Evolutionary conservation across 2,329 filamentous ascomycete genomes (phyloP).

Genomic region (Colletotrichum shisoi): DNA sequence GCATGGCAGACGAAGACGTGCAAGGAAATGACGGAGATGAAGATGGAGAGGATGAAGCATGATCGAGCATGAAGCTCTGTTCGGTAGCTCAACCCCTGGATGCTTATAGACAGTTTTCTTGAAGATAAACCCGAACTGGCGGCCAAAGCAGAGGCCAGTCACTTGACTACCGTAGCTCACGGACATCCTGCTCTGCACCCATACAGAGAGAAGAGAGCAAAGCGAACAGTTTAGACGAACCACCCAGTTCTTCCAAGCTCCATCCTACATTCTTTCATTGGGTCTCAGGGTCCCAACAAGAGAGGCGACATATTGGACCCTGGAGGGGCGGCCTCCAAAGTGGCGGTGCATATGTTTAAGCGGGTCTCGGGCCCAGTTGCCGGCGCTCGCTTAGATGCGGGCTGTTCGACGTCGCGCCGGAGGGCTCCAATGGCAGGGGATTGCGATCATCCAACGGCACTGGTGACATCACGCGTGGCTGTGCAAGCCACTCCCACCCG

Average conservation of each 20-base stretch:
- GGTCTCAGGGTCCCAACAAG: conserved; percentile 9
- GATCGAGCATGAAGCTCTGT: conserved; percentile 15
- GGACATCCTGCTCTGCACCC: background rate
- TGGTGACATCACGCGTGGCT: conserved; percentile 40
- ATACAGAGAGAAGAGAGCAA: background rate
- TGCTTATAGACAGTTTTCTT: conserved; percentile 10
- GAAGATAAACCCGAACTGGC: conserved; percentile 34
- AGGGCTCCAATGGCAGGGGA: conserved; percentile 35
- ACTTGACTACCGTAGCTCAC: conserved; percentile 15
- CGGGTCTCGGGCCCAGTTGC: conserved; percentile 22
- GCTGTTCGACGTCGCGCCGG: conserved; percentile 24
- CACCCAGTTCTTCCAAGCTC: background rate
- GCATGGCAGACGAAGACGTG: conserved; percentile 42
- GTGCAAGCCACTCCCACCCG: conserved; percentile 36
- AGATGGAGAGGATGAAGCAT: conserved; percentile 39
- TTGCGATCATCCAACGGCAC: conserved; percentile 28
- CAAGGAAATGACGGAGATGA: conserved; percentile 44
- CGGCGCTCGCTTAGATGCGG: conserved; percentile 30
- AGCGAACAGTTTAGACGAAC: conserved; percentile 2
- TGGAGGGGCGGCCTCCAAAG: conserved; percentile 34
- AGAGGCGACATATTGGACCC: conserved; percentile 14
- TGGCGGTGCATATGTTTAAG: conserved; percentile 27
- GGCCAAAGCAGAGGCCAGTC: conserved; percentile 4
- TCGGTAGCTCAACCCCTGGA: conserved; percentile 1
- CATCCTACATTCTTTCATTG: background rate